A percentile compares a stretch with the other conserved stretches of the same genome.
Evolutionary conservation across 192 early-diverging fungal genomes (phyloP).

Genomic region (Backusella mclennaniae): DNA sequence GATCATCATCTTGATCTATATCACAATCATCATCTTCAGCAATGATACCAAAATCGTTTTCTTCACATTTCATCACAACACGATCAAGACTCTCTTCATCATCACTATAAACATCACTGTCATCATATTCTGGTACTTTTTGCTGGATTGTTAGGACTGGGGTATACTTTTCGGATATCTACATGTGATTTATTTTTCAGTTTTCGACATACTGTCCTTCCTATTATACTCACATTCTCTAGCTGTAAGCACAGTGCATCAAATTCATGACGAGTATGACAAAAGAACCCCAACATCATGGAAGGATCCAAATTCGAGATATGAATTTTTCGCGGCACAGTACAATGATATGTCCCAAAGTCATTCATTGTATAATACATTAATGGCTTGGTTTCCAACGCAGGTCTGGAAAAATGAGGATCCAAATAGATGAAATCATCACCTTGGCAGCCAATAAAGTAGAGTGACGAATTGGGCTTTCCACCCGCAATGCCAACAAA

Average conservation of each 20-base stretch:
- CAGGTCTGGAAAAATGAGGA: slow-evolving; percentile 85
- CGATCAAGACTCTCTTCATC: neutral
- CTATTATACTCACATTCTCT: neutral
- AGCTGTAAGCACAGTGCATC: slow-evolving; percentile 54
- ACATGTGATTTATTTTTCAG: neutral
- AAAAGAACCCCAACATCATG: slow-evolving; percentile 91
- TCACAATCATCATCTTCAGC: neutral
- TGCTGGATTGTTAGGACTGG: neutral
- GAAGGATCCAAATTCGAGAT: slow-evolving; percentile 87
- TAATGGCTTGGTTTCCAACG: slow-evolving; percentile 48
- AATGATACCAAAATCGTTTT: neutral
- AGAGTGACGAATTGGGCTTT: slow-evolving; percentile 90
- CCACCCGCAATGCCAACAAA: slow-evolving; percentile 94
- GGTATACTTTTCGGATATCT: slow-evolving; percentile 10
- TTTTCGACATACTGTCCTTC: neutral
- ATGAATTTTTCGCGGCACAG: slow-evolving; percentile 66
- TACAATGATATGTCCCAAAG: slow-evolving; percentile 82
- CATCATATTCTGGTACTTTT: neutral
- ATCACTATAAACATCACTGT: neutral
- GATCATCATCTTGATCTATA: neutral
- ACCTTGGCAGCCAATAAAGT: slow-evolving; percentile 86
- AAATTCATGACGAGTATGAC: slow-evolving; percentile 58
- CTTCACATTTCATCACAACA: neutral
- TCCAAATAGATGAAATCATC: slow-evolving; percentile 88
- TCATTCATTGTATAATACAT: slow-evolving; percentile 53